Percentiles rank a stretch among this genome's conserved stretches.
These are phyloP conservation scores for Volvox reticuliferus DNA, from an alignment of 139 green algal genomes.

Conservation along the genomic window DNA sequence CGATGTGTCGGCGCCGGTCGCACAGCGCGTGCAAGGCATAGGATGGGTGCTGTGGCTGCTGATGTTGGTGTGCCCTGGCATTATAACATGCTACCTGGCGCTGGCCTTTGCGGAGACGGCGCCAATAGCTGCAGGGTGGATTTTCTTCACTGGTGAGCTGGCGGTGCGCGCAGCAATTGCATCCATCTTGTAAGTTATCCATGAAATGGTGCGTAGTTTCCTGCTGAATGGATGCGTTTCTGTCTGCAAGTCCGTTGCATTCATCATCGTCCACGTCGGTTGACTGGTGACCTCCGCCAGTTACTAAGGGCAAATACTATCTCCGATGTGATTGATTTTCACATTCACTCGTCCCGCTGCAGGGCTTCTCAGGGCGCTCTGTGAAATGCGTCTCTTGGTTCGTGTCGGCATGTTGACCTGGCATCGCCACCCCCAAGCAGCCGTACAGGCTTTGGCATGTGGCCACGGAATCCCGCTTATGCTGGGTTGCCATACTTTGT, in stretches of 20 bases:
- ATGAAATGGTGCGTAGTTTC: too few species aligned
- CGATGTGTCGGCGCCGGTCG: too few species aligned
- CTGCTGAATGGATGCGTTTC: too few species aligned
- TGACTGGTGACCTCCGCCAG: too few species aligned
- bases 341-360: not conserved
- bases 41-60: slow-evolving; percentile 11
- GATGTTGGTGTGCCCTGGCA: not conserved
- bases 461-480: slow-evolving; percentile 21
- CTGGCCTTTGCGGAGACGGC: not conserved
- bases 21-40: not conserved
- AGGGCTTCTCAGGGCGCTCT: not conserved
- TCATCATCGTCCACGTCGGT: too few species aligned
- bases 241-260: too few species aligned
- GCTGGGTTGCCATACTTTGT: slow-evolving; percentile 15
- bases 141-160: not conserved
- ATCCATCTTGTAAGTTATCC: too few species aligned
- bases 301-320: too few species aligned
- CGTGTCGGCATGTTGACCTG: not conserved
- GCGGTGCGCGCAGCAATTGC: too few species aligned
- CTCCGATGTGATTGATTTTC: not conserved
- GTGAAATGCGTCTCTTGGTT: slow-evolving; percentile 4
- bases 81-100: not conserved
- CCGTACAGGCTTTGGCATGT: slow-evolving; percentile 33
- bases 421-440: not conserved
- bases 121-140: not conserved